Conservation (phyloP, 2,329 filamentous ascomycete genomes). For the Xylaria sp. region DNA sequence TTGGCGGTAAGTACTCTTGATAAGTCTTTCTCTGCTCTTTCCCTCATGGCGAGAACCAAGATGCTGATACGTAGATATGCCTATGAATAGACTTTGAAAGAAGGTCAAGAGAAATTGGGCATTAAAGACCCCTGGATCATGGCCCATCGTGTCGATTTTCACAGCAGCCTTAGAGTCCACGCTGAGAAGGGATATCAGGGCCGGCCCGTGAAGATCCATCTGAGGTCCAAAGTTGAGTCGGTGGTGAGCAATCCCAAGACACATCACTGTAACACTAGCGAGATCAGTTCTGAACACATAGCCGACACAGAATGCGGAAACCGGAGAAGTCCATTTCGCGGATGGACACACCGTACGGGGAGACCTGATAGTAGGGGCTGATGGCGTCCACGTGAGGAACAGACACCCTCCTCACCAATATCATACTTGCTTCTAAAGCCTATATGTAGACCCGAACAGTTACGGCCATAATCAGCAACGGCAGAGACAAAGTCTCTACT, state of each 20-base stretch:
- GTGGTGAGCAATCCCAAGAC: constrained; percentile 25
- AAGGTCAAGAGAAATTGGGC: constrained; percentile 13
- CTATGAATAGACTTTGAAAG: constrained; percentile 9
- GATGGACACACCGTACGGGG: constrained; percentile 28
- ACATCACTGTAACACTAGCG: background rate
- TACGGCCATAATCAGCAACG: constrained; percentile 18
- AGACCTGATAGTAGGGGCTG: constrained; percentile 34
- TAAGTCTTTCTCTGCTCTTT: background rate
- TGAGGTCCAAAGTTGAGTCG: constrained; percentile 33
- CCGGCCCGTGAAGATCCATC: constrained; percentile 30
- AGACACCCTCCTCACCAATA: background rate
- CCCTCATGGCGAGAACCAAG: background rate
- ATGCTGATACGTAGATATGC: constrained; percentile 12
- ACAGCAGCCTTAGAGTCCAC: constrained; percentile 21
- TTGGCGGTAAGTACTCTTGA: background rate
- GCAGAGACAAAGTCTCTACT: constrained; percentile 27
- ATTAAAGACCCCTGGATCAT: constrained; percentile 27
- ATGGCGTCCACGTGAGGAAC: constrained; percentile 34
- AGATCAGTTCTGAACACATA: background rate
- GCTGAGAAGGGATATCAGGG: constrained; percentile 27
- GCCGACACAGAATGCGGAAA: constrained; percentile 26
- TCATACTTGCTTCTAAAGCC: constrained; percentile 5
- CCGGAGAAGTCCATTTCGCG: constrained; percentile 29
- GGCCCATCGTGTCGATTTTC: constrained; percentile 33
- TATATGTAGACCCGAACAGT: constrained; percentile 19